Conservation (phyloP, 768 basidiomycete genomes). For the Boletus insuetus region DNA sequence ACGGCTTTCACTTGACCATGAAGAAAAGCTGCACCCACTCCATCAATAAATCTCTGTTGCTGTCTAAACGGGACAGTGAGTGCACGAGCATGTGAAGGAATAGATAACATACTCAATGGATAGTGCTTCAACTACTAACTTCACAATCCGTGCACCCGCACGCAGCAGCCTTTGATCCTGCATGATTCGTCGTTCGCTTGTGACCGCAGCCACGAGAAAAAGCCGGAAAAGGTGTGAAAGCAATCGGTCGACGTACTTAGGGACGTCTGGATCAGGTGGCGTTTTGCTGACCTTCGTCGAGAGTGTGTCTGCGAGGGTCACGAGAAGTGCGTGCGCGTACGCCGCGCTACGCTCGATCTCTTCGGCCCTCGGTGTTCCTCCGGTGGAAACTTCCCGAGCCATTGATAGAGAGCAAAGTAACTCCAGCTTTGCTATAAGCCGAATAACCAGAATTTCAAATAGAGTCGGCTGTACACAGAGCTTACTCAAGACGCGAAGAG, state of each 20-base stretch:
- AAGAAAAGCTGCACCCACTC: slow-evolving; percentile 40
- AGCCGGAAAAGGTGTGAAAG: slow-evolving; percentile 71
- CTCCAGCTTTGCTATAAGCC: slow-evolving; percentile 75
- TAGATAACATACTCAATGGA: slow-evolving; percentile 55
- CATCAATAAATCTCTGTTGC: slow-evolving; percentile 56
- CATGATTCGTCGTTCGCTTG: slow-evolving; percentile 24
- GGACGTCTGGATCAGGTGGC: slow-evolving; percentile 64
- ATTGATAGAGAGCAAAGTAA: slow-evolving; percentile 47
- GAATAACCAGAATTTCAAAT: slow-evolving; percentile 82
- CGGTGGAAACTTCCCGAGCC: slow-evolving; percentile 1
- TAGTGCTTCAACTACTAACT: slow-evolving; percentile 62
- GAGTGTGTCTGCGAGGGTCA: slow-evolving; percentile 64
- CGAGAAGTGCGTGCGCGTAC: slow-evolving; percentile 82
- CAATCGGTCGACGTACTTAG: slow-evolving; percentile 76
- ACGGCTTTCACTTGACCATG: slow-evolving; percentile 46
- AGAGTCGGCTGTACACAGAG: slow-evolving; percentile 73
- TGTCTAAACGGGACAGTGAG: slow-evolving; percentile 35
- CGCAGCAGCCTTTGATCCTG: slow-evolving; percentile 36
- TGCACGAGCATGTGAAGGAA: not conserved
- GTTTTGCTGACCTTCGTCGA: slow-evolving; percentile 42
- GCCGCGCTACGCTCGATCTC: slow-evolving; percentile 67
- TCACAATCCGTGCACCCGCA: slow-evolving; percentile 63
- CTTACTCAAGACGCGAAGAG: slow-evolving; percentile 62
- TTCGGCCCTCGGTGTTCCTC: slow-evolving; percentile 8
- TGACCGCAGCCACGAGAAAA: slow-evolving; percentile 42